These are phyloP conservation scores for Cinnamomum chago DNA, from an alignment of 164 flowering plant genomes.

Conservation along the genomic window DNA sequence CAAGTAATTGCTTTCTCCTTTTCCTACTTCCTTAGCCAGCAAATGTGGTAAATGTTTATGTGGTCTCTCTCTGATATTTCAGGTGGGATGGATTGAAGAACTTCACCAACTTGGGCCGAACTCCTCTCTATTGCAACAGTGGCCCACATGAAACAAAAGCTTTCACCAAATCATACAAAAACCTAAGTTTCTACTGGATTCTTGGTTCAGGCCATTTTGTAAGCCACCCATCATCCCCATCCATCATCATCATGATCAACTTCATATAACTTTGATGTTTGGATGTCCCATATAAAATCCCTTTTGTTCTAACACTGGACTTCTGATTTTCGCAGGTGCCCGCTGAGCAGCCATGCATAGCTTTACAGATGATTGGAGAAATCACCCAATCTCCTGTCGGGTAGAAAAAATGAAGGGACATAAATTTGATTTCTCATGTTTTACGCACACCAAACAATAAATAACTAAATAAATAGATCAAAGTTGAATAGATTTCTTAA, in stretches of 20 bases:
- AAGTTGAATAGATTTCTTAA: too few relatives aligned
- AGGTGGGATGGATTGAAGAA: slow-evolving; percentile 25
- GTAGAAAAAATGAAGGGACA: too few relatives aligned
- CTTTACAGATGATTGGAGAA: slow-evolving; percentile 56
- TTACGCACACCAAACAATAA: too few relatives aligned
- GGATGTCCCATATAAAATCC: too few relatives aligned
- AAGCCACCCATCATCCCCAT: slow-evolving; percentile 3
- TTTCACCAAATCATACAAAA: slow-evolving; percentile 26
- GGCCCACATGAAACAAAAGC: slow-evolving; percentile 18
- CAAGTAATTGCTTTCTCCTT: slow-evolving; percentile 33
- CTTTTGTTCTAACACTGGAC: too few relatives aligned
- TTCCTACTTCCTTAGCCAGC: neutral
- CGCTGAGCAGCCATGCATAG: slow-evolving; percentile 67
- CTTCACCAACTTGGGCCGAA: slow-evolving; percentile 9
- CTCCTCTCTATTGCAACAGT: slow-evolving; percentile 18
- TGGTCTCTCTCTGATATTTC: neutral
- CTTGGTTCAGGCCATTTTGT: slow-evolving; percentile 32
- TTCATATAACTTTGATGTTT: too few relatives aligned
- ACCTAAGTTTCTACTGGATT: slow-evolving; percentile 31
- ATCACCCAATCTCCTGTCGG: slow-evolving; percentile 49
- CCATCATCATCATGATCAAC: too few relatives aligned
- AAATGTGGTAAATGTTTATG: too few relatives aligned
- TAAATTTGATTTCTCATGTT: too few relatives aligned
- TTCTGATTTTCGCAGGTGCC: slow-evolving; percentile 47
- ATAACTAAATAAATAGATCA: too few relatives aligned